Evolutionary conservation across 2,329 filamentous ascomycete species (phyloP), one percentile per base, ranked within the genome.

Genomic region (Paraconiothyrium brasiliense): DNA sequence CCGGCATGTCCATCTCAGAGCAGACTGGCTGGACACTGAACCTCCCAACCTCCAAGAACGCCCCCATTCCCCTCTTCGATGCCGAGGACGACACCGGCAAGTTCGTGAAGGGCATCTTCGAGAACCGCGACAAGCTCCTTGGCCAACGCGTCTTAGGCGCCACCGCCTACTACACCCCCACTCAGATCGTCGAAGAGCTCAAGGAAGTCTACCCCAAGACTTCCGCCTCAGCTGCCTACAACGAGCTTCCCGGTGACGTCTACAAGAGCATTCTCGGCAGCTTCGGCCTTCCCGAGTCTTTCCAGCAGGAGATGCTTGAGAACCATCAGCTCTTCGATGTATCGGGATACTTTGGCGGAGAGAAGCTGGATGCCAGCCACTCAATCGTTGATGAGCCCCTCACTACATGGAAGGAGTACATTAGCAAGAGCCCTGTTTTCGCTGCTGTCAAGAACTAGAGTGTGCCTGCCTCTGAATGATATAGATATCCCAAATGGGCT

Each of bases 361-460:
- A 52, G 34, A 56, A 55, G 22, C 58, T 60, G 16, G 51, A 60
- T 34, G 58, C 41, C 10, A 60, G 58, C 43, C 58, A 55, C 27
- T 43, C 50, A 22, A 60, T 60, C 37, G 58, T 60, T 20, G 58
- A 55, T 9, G 58, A 60, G 58, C 58, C 58, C n/a, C 22, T 60
- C 32, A 60, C 58, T 9, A 60, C 58, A 8, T 60, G 58, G 58
- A 60, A 60, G 58, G 34, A 60, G 43, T 60, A 60, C 47, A 60
- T 60, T 39, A 3, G 10, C 20, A 56, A 56, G 41, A 54, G 51
- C 51, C 58, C 58, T 2, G 51, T 54, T 20, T 60, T 60, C 32
- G 20, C 58, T 16, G 22, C 47, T 4, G 49, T 59, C 13, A 34
- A 35, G n/a, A 59, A 59, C 41, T 52, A 52, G 41, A 4, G 8